Base-by-base conservation (phyloP, 2,329 filamentous ascomycete genomes). In the Penicillium sp. region DNA sequence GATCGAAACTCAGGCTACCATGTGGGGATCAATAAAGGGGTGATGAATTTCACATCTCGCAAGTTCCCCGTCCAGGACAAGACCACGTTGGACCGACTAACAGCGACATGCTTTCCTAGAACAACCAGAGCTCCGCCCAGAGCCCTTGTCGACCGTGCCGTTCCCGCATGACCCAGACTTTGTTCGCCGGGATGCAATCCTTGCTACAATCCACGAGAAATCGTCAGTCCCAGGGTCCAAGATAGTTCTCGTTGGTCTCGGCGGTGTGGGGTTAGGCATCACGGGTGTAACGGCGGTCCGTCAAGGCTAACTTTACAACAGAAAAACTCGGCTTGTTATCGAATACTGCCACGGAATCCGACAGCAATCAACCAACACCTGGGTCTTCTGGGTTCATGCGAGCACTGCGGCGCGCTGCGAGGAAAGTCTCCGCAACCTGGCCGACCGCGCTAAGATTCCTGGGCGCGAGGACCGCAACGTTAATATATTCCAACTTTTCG, bases 401-500 rank as follows among this genome's bases (percentile, higher is more conserved):
- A 48, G 46, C 19, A 48, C n/a, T 31, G 14, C 26, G 14, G 46
- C 46, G 1, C 26, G 35, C 21, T 50, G n/a, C 23, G 31, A 50
- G 31, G 7, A 50, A 27, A 50, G 48, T 27, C 23, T 50, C 23
- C 35, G 33, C 16, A 16, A 50, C 29, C 14, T 50, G 7, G 29
- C 48, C 14, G 48, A 50, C 33, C 31, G 23, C 3, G 14, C 26
- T 5, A 52, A 46, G 19, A 42, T 46, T 13, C 46, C 63, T 13
- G 68, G 69, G 8, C 67, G 71, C 8, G 35, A 68, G 25, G 61
- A 76, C 54, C 69, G 68, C 9, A 62, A 64, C 4, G 62, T 63
- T 10, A 64, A 78, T 58, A 66, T 75, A 23, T 70, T 76, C 44
- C 25, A 66, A 53, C 67, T 70, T 11, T 56, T 71, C 3, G 31